Conservation (phyloP, 2,329 filamentous ascomycete genomes). For the Apiospora marii region DNA sequence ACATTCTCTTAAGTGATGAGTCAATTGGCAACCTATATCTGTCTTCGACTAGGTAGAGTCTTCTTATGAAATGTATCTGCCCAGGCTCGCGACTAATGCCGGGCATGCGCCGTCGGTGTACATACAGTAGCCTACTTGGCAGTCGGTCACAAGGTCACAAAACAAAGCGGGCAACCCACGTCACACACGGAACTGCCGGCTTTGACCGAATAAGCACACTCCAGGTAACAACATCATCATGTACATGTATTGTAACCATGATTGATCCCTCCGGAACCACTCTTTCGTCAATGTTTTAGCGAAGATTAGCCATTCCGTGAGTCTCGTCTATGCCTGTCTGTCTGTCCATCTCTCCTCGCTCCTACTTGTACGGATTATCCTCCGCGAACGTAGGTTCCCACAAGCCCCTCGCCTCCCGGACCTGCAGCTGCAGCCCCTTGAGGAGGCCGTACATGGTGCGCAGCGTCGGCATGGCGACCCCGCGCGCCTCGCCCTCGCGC, state of each 20-base stretch:
- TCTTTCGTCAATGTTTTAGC: background rate
- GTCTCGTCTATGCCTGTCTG: background rate
- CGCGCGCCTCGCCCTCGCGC: constrained; percentile 54
- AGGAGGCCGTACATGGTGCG: constrained; percentile 56
- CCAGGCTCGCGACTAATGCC: background rate
- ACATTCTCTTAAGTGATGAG: background rate
- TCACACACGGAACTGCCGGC: background rate
- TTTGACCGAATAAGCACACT: background rate
- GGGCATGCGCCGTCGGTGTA: background rate
- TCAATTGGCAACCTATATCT: background rate
- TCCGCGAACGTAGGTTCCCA: constrained; percentile 36
- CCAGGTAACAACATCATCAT: background rate
- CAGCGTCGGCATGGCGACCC: constrained; percentile 59
- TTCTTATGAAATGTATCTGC: background rate
- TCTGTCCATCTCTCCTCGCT: too few relatives aligned
- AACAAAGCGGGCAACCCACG: constrained; percentile 1
- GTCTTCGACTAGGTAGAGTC: background rate
- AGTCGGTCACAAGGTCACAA: background rate
- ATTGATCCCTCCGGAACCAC: background rate
- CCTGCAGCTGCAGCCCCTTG: constrained; percentile 56
- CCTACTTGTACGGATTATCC: constrained; percentile 34
- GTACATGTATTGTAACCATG: background rate
- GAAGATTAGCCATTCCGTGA: background rate
- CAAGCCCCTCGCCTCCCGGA: constrained; percentile 53
- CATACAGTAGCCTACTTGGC: constrained; percentile 5